Evolutionary conservation across 1,284 basidiomycete species (phyloP).

Genomic region (Singerocomus inundabilis): DNA sequence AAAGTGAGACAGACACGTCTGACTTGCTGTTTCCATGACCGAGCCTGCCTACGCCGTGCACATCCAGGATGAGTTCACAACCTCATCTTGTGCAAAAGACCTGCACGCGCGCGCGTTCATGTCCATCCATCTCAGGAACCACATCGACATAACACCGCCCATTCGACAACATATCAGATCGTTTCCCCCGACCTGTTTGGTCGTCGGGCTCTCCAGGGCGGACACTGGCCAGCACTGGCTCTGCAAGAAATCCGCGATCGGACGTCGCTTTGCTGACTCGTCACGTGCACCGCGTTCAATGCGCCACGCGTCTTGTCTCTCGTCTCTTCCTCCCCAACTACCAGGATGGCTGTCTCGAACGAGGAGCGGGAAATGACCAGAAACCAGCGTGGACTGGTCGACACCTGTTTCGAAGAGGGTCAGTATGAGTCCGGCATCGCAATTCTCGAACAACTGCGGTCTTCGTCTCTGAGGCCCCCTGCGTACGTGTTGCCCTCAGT

Average conservation of each 20-base stretch:
- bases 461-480: conserved; percentile 50
- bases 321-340: background rate
- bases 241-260: too few species aligned
- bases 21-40: background rate
- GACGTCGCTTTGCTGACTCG: background rate
- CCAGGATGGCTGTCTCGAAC: conserved; percentile 15
- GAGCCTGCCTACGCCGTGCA: background rate
- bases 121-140: background rate
- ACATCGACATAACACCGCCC: background rate
- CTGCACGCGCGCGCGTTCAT: too few species aligned
- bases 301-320: conserved; percentile 16
- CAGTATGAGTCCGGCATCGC: conserved; percentile 66
- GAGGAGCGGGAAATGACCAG: conserved; percentile 52
- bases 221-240: background rate
- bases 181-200: background rate
- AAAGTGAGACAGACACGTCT: conserved; percentile 3
- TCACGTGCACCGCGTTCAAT: conserved; percentile 28
- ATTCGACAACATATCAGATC: background rate
- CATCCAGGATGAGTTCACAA: background rate
- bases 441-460: conserved; percentile 57
- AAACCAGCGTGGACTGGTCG: conserved; percentile 58
- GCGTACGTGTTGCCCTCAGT: conserved; percentile 42
- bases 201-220: background rate
- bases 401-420: conserved; percentile 69
- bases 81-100: background rate